Evolutionary conservation across 1,284 basidiomycete species (phyloP), one percentile per base, ranked within the genome.

Genomic region (Inonotus hispidus): DNA sequence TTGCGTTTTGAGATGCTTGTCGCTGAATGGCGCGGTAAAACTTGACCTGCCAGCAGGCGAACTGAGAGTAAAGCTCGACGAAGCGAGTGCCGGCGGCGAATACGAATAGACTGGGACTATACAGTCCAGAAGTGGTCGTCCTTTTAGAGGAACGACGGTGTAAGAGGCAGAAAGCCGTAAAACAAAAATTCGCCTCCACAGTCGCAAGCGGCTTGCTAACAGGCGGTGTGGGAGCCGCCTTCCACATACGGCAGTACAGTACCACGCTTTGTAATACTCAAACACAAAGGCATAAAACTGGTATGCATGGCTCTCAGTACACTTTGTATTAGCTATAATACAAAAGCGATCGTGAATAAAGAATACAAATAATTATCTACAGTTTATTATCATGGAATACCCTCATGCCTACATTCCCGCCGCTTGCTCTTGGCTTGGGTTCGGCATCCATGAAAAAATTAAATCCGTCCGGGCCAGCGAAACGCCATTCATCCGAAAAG

Each of bases 41-140:
- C 83, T 81, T 82, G 88, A 90, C 88, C 88, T 90, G 88, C 88
- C 88, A 89, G 88, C 88, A 90, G 88, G 88, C 84, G 81, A 77
- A 76, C 69, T 69, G 72, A 73, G 72, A 71, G 70, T 71, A 70
- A 37, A 43, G 61, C 53, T 58, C 54, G 53, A 59, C 50, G 37
- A 50, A 25, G 52, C 47, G 57, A 63, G 50, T 43, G 43, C 14
- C 21, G 35, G 52, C n/a, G 57, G 37, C 37, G 58, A 57, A 54
- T 53, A 56, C 45, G 46, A 56, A 60, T 21, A 35, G 10, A 13
- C 10, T 35, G 49, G 57, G 61, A 58, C 57, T 58, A 35, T 45
- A 38, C 27, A 55, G 58, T 63, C 61, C 61, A 29, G 38, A 8
- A 25, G 50, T 27, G 35, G 60, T 61, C 60, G 60, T 61, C 60